Base-by-base conservation (phyloP, 208 protist genomes). In the Vickermania ingenoplastis region DNA sequence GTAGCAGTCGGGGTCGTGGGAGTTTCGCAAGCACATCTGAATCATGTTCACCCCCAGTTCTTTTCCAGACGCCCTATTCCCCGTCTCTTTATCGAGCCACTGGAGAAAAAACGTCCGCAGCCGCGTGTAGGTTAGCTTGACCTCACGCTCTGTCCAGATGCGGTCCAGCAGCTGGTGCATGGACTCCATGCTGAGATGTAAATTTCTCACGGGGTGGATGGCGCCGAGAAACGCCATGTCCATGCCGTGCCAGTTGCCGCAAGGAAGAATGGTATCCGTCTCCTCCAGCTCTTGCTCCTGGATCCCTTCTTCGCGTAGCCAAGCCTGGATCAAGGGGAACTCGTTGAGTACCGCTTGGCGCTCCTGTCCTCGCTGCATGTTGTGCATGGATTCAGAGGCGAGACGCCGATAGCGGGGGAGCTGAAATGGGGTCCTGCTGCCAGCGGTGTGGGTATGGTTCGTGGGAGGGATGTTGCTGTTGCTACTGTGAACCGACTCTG, bases 31-130 rank as follows among this genome's bases (percentile, higher is more conserved):
- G 60, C 88, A 95, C 7, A 72, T 67, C 45, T 78, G 53, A 13
- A 91, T 55, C 0, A 92, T 50, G 60, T 95, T 95, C 5, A 89
- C 3, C 7, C 79, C 82, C 24, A 95, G 64, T 28, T 85, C 78
- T 48, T 77, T 75, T 2, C 64, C 81, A 36, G 56, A 53, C 1
- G 27, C 61, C 22, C 62, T 57, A 11, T 58, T 54, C 23, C 82
- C 88, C 11, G 73, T 65, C 61, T 84, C 67, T 29, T 59, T 66
- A n/a, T 29, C 65, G 11, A 91, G 59, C 85, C 88, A 95, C n/a
- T 81, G 58, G 14, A 81, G 22, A 55, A 89, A 83, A 52, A 76
- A 84, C 31, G 64, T 55, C 13, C 63, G 73, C 31, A 87, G 55
- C 2, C 59, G 63, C 23, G 63, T 61, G 31, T 59, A 45, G 51